Percentiles rank a stretch among this genome's conserved stretches.
These are phyloP conservation scores for Aureobasidium namibiae DNA, from an alignment of 2,329 filamentous ascomycete genomes.

Conservation along the genomic window DNA sequence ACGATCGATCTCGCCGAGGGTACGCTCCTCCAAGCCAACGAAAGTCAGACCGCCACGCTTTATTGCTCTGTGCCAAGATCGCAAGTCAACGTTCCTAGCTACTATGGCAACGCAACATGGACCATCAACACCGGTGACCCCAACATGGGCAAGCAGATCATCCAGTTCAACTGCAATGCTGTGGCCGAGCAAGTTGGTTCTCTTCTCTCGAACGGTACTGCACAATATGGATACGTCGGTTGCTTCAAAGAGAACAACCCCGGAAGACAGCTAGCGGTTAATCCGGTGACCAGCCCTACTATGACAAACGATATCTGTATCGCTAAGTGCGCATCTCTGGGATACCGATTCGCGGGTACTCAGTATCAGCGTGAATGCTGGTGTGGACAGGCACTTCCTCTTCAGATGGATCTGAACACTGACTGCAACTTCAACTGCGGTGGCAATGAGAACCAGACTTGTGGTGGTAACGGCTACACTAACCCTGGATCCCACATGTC, in stretches of 20 bases:
- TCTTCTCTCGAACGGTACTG: conserved; percentile 35
- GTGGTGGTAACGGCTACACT: conserved; percentile 24
- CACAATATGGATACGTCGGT: conserved; percentile 45
- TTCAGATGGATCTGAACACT: conserved; percentile 30
- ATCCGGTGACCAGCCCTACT: conserved; percentile 33
- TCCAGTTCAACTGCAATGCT: conserved; percentile 46
- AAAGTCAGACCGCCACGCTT: conserved; percentile 45
- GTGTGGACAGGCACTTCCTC: conserved; percentile 40
- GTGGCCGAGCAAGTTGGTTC: conserved; percentile 47
- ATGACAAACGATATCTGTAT: conserved; percentile 43
- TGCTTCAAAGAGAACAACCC: conserved; percentile 52
- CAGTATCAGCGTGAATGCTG: conserved; percentile 38
- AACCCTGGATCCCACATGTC: conserved; percentile 34
- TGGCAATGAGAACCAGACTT: conserved; percentile 25
- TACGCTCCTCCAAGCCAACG: conserved; percentile 40
- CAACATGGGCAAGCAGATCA: conserved; percentile 42
- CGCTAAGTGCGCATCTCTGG: conserved; percentile 29
- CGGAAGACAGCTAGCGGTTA: conserved; percentile 40
- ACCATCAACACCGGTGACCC: conserved; percentile 52
- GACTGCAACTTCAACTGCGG: conserved; percentile 24
- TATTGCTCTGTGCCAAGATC: conserved; percentile 46
- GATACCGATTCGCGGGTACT: conserved; percentile 39
- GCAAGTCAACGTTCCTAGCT: conserved; percentile 49
- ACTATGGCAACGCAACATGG: conserved; percentile 43
- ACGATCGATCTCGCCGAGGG: conserved; percentile 52